phyloP scores from a whole-genome alignment of 192 early-diverging fungal genomes.

The Cetraspora pellucida region DNA sequence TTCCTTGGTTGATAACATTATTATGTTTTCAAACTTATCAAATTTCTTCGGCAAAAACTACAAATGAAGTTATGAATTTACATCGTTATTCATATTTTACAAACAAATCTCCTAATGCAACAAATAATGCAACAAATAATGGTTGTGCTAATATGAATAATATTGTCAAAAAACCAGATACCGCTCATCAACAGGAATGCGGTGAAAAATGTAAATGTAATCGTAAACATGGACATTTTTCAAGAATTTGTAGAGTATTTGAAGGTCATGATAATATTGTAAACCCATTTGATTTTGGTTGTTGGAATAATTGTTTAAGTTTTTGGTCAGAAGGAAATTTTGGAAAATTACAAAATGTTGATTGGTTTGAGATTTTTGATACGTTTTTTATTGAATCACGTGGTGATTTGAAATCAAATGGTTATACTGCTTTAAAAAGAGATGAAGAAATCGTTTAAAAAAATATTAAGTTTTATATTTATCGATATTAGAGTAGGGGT shows the following conservation, averaged over 20 bases:
- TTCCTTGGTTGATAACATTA: conserved; percentile 81
- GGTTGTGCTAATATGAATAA: conserved; percentile 38
- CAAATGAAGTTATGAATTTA: conserved; percentile 91
- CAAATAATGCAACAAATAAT: conserved; percentile 30
- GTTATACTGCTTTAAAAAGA: conserved; percentile 17
- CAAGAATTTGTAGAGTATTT: conserved; percentile 41
- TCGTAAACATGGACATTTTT: conserved; percentile 35
- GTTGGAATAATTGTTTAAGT: conserved; percentile 76
- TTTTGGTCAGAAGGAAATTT: conserved; percentile 72
- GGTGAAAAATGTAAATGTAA: too few species aligned
- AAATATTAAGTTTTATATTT: neutral
- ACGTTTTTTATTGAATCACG: conserved; percentile 27
- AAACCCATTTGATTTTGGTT: conserved; percentile 84
- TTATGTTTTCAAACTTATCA: conserved; percentile 79
- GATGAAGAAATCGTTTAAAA: conserved; percentile 28
- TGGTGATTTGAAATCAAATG: neutral
- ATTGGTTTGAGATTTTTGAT: conserved; percentile 63
- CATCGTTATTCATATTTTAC: conserved; percentile 64
- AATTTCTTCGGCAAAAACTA: conserved; percentile 77
- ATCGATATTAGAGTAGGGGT: too few species aligned
- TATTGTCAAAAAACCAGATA: too few species aligned
- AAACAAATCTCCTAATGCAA: conserved; percentile 36
- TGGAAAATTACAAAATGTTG: conserved; percentile 59
- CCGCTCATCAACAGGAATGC: too few species aligned
- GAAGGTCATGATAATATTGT: conserved; percentile 38